Evolutionary conservation across 495 filamentous ascomycete species (phyloP), one percentile per base, ranked within the genome.

Genomic region (Corynascus novoguineensis): DNA sequence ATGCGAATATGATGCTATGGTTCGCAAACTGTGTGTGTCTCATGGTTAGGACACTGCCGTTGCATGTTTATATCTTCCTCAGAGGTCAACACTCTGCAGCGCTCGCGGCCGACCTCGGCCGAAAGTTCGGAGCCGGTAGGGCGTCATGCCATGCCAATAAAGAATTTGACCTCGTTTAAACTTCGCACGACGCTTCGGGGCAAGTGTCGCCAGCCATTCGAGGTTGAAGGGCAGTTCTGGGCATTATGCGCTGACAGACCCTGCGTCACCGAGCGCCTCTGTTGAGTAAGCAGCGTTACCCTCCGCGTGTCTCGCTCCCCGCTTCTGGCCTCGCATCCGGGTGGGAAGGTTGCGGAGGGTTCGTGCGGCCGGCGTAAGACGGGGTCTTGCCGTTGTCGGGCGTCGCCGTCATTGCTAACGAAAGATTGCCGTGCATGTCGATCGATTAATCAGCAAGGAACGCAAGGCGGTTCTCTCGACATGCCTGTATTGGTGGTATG

Each of bases 41-140:
- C 19, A 25, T 8, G 10, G 31, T n/a, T 17, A 50, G 21, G 29
- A 7, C 31, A 17, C 29, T 21, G 50, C 12, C 40, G 37, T 7
- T 3, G 3, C 47, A 6, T 27, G n/a, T 48, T 47, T 46, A 55
- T 55, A 55, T 53, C n/a, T n/a, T n/a, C n/a, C n/a, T n/a, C 37
- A 32, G 25, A 21, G 1, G 10, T 1, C 9, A 25, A 11, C 12
- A 31, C 27, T n/a, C 19, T 11, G n/a, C 28, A 22, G 25, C 25
- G 7, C 15, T 17, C 28, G 1, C 19, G 28, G n/a, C 49, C 49
- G 49, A 21, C 24, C 27, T 9, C 12, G 6, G 24, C 35, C n/a
- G 25, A 29, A 1, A n/a, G 37, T 5, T 29, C 25, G 1, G 25
- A 24, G 1, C 50, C 1, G n/a, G 25, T 1, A n/a, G n/a, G 9